Evolutionary conservation across 345 rosid genomes (phyloP).

Genomic region (Punica granatum): DNA sequence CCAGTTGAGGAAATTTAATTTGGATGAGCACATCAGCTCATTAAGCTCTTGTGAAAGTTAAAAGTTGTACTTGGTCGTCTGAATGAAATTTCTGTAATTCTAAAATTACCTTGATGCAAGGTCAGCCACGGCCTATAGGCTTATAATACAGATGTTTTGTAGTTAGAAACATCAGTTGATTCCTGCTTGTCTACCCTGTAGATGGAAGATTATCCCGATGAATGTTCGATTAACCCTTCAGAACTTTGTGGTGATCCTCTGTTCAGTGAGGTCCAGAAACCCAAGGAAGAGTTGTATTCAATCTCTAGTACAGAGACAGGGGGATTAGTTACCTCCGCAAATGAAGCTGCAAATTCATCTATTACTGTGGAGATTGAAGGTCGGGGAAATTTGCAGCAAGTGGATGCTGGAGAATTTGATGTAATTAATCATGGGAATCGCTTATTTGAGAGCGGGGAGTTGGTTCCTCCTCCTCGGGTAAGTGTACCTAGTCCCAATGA

Average conservation of each 20-base stretch:
- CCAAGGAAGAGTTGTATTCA: conserved; percentile 19
- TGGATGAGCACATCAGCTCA: background rate
- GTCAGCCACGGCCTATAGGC: background rate
- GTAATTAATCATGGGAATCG: conserved; percentile 20
- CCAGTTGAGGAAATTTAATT: background rate
- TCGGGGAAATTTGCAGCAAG: conserved; percentile 20
- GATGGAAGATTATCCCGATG: conserved; percentile 37
- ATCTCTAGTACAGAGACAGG: conserved; percentile 17
- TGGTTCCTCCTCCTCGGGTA: conserved; percentile 34
- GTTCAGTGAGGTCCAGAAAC: conserved; percentile 16
- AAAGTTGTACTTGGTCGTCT: background rate
- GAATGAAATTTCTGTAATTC: background rate
- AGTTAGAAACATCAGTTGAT: background rate
- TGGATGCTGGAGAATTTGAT: conserved; percentile 18
- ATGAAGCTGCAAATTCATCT: conserved; percentile 29
- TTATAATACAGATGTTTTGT: background rate
- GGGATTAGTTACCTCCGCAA: conserved; percentile 16
- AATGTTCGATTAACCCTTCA: conserved; percentile 22
- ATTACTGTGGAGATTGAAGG: conserved; percentile 15
- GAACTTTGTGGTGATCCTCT: conserved; percentile 20
- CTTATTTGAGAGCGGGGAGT: conserved; percentile 30
- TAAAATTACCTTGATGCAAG: background rate
- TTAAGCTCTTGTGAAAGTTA: background rate
- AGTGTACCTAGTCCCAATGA: conserved; percentile 27
- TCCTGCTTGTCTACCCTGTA: conserved; percentile 10